These are phyloP conservation scores for Cokeromyces recurvatus DNA, from an alignment of 371 early-diverging fungal species.

Conservation along the genomic window DNA sequence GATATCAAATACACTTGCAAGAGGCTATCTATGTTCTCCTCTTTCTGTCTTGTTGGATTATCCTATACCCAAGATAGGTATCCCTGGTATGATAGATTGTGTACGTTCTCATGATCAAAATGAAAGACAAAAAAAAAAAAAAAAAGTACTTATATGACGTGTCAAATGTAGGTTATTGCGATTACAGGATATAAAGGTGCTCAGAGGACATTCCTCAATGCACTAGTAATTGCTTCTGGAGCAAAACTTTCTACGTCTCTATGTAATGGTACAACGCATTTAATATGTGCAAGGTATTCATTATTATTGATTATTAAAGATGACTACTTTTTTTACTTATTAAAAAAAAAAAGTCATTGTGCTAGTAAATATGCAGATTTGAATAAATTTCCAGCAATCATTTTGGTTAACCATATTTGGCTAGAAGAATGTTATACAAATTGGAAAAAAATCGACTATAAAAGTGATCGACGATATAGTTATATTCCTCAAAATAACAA, in stretches of 20 bases:
- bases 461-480: slow-evolving; percentile 48
- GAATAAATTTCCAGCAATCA: slow-evolving; percentile 50
- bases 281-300: slow-evolving; percentile 55
- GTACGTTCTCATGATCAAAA: slow-evolving; percentile 10
- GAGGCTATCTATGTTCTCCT: slow-evolving; percentile 35
- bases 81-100: slow-evolving; percentile 48
- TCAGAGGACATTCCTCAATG: slow-evolving; percentile 65
- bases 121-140: slow-evolving; percentile 10
- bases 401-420: slow-evolving; percentile 87
- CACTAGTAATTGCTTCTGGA: slow-evolving; percentile 62
- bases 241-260: slow-evolving; percentile 14
- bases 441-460: slow-evolving; percentile 49
- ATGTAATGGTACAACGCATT: slow-evolving; percentile 50
- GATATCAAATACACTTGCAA: slow-evolving; percentile 44
- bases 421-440: slow-evolving; percentile 70
- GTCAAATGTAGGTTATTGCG: slow-evolving; percentile 53
- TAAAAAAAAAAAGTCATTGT: too few species aligned
- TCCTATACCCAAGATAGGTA: slow-evolving; percentile 44
- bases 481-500: slow-evolving; percentile 37
- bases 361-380: slow-evolving; percentile 60
- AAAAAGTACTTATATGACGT: too few species aligned
- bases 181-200: slow-evolving; percentile 66
- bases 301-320: not conserved
- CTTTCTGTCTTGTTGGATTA: slow-evolving; percentile 50
- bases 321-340: too few species aligned